phyloP scores from a whole-genome alignment of 257 asterid genomes.

The Nicotiana attenuata region DNA sequence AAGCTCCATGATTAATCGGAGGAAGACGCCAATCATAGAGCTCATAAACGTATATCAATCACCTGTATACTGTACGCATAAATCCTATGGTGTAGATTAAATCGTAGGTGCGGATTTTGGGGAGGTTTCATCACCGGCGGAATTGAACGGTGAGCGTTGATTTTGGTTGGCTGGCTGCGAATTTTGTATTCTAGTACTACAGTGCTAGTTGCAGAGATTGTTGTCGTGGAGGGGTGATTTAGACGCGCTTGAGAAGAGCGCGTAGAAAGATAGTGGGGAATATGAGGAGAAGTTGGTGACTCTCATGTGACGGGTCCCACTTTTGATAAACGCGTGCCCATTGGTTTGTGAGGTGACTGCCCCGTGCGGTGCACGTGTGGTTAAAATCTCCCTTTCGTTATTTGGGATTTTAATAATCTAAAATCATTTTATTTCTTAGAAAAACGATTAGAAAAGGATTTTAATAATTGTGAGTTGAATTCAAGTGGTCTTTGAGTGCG shows the following conservation, averaged over 20 bases:
- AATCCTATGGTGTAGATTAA: not conserved
- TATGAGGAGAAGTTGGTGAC: conserved; percentile 10
- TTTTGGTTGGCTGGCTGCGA: conserved; percentile 11
- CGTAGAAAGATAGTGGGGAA: not conserved
- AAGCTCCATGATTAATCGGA: conserved; percentile 30
- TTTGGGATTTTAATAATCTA: not conserved
- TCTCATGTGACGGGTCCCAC: conserved; percentile 24
- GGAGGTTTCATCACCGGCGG: conserved; percentile 45
- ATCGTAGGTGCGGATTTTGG: conserved; percentile 18
- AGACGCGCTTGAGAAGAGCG: conserved; percentile 10
- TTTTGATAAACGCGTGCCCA: not conserved
- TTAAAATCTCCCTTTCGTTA: not conserved
- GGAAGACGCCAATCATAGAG: conserved; percentile 21
- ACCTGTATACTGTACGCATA: not conserved
- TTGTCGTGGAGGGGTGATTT: not conserved
- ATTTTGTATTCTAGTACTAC: not conserved
- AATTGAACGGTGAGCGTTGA: not conserved
- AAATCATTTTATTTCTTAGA: not conserved
- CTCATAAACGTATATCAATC: conserved; percentile 4
- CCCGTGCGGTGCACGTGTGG: conserved; percentile 22
- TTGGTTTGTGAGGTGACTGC: conserved; percentile 9
- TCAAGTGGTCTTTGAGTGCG: conserved; percentile 14
- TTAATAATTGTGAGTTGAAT: not conserved
- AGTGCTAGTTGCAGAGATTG: conserved; percentile 5
- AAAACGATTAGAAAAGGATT: not conserved